Conservation (phyloP, 495 filamentous ascomycete species). For the Podospora pseudocomata region DNA sequence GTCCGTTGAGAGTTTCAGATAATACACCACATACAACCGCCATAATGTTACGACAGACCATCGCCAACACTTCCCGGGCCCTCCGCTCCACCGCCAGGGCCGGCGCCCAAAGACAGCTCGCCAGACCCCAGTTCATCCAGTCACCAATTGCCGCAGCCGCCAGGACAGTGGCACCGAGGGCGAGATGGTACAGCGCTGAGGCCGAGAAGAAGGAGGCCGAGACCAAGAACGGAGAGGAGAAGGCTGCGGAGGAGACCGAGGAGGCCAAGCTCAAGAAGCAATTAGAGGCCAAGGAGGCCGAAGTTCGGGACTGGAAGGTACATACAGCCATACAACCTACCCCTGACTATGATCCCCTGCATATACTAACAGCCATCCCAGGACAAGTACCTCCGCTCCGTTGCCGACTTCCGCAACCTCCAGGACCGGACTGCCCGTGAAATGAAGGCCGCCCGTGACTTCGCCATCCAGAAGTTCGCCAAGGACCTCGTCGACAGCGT, state of each 20-base stretch:
- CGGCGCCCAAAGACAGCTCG: constrained; percentile 26
- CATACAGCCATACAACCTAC: constrained; percentile 6
- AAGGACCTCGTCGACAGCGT: constrained; percentile 89
- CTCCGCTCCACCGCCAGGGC: constrained; percentile 29
- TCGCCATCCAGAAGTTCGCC: constrained; percentile 91
- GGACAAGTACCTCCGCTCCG: constrained; percentile 89
- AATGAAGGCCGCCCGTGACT: constrained; percentile 78
- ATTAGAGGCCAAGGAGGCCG: constrained; percentile 79
- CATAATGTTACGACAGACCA: constrained; percentile 45
- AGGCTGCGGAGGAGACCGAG: constrained; percentile 30
- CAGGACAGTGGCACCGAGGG: constrained; percentile 25
- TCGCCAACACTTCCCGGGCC: constrained; percentile 39
- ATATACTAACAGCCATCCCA: constrained; percentile 32
- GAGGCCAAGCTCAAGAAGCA: constrained; percentile 55
- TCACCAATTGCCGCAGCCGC: constrained; percentile 29
- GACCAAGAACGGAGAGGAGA: constrained; percentile 34
- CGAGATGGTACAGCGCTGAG: constrained; percentile 49
- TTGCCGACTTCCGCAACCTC: constrained; percentile 95
- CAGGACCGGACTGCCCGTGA: constrained; percentile 93
- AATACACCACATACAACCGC: constrained; percentile 14
- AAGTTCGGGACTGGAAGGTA: constrained; percentile 85
- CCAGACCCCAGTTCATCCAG: constrained; percentile 26
- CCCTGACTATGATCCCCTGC: background rate
- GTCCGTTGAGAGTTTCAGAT: background rate
- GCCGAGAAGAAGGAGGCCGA: constrained; percentile 35